phyloP scores from a whole-genome alignment of 345 rosid genomes.

The Murraya koenigii region DNA sequence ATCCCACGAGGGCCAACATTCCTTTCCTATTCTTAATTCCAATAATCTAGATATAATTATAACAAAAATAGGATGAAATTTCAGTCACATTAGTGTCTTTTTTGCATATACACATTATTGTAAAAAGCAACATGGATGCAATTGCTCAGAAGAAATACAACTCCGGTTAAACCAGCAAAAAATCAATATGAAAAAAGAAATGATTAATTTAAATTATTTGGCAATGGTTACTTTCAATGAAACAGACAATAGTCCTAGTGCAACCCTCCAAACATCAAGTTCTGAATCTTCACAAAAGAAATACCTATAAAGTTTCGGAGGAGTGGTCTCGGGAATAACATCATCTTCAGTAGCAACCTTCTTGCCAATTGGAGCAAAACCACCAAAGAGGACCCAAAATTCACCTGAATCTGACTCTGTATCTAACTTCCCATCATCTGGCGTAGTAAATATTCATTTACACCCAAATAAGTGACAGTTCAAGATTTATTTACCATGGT shows the following conservation, averaged over 20 bases:
- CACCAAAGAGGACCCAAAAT: constrained; percentile 94
- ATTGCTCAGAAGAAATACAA: neutral
- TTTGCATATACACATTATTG: neutral
- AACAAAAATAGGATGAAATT: neutral
- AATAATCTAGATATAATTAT: neutral
- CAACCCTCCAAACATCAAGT: neutral
- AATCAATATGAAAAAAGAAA: neutral
- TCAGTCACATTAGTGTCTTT: neutral
- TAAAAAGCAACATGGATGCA: neutral
- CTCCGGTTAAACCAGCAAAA: neutral
- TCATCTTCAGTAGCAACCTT: constrained; percentile 84
- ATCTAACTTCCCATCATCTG: constrained; percentile 91
- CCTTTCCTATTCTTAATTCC: neutral
- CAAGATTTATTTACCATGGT: neutral
- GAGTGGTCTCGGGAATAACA: constrained; percentile 57
- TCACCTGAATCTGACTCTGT: constrained; percentile 96
- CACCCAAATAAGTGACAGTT: constrained; percentile 17
- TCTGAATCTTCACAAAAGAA: constrained; percentile 21
- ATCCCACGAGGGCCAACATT: too few species aligned
- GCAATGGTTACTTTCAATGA: neutral
- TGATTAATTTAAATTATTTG: neutral
- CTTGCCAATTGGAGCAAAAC: constrained; percentile 94
- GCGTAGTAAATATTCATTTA: constrained; percentile 23
- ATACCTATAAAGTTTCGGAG: constrained; percentile 80
- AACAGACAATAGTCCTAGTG: neutral